Conservation (phyloP, 139 green algal species). For the Micractinium conductrix region DNA sequence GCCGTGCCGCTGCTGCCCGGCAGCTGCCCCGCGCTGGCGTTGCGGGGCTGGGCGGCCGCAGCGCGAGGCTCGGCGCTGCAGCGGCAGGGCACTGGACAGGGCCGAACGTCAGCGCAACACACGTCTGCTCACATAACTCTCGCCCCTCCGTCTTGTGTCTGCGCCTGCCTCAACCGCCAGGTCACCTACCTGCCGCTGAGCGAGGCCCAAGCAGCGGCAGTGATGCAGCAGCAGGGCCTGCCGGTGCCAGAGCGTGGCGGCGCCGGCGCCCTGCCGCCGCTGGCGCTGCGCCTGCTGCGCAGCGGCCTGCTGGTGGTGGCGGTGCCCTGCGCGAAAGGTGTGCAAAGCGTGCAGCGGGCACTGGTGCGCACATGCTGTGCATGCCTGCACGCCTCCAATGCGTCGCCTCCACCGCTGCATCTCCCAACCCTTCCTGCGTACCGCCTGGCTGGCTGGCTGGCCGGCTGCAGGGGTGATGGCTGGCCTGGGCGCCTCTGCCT, state of each 20-base stretch:
- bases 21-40: too few species aligned
- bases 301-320: conserved; percentile 1
- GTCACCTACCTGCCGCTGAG: background rate
- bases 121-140: background rate
- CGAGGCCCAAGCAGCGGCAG: background rate
- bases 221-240: conserved; percentile 1
- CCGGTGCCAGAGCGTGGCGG: background rate
- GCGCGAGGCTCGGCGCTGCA: background rate
- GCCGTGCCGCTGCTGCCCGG: background rate
- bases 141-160: too few species aligned
- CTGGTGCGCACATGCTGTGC: too few species aligned
- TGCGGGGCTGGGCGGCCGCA: background rate
- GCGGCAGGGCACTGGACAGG: background rate
- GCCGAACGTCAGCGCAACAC: background rate
- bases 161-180: background rate
- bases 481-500: background rate
- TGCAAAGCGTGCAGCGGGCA: too few species aligned
- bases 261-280: background rate
- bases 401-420: too few species aligned
- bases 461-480: too few species aligned
- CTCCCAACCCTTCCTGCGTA: too few species aligned
- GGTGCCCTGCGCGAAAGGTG: background rate
- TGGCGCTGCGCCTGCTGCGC: conserved; percentile 15
- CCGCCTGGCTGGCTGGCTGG: too few species aligned
- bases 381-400: too few species aligned